phyloP scores from a whole-genome alignment of 805 yeast genomes.

The Myxozyma melibiosi region DNA sequence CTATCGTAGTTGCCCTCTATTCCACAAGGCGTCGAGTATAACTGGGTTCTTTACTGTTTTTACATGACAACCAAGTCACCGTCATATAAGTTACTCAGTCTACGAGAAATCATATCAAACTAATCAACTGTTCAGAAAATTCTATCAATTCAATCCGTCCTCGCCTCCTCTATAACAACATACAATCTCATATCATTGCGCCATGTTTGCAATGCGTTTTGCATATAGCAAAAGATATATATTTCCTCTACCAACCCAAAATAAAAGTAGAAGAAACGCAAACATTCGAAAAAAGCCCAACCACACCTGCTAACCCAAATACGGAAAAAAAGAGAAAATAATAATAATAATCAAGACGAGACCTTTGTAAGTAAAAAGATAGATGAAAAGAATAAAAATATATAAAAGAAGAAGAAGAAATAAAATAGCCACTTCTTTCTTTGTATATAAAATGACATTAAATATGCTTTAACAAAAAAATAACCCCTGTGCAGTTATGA shows the following conservation, averaged over 20 bases:
- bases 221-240: not conserved
- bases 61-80: no score
- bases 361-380: not conserved
- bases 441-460: slow-evolving; percentile 14
- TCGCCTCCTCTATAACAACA: no score
- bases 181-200: no score
- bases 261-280: no score
- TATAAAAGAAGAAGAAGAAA: not conserved
- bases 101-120: no score
- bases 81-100: no score
- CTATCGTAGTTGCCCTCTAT: no score
- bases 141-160: no score
- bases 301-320: slow-evolving; percentile 18
- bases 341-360: slow-evolving; percentile 10
- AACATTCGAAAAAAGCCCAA: slow-evolving; percentile 11
- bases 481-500: slow-evolving; percentile 5
- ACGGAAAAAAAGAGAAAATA: not conserved
- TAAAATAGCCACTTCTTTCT: not conserved
- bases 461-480: slow-evolving; percentile 17
- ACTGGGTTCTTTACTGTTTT: no score
- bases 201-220: no score
- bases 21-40: no score
- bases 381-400: slow-evolving; percentile 3
- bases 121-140: no score
- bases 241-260: slow-evolving; percentile 29